Evolutionary conservation across 805 yeast genomes (phyloP).

Genomic region (Danielozyma ontarioensis): DNA sequence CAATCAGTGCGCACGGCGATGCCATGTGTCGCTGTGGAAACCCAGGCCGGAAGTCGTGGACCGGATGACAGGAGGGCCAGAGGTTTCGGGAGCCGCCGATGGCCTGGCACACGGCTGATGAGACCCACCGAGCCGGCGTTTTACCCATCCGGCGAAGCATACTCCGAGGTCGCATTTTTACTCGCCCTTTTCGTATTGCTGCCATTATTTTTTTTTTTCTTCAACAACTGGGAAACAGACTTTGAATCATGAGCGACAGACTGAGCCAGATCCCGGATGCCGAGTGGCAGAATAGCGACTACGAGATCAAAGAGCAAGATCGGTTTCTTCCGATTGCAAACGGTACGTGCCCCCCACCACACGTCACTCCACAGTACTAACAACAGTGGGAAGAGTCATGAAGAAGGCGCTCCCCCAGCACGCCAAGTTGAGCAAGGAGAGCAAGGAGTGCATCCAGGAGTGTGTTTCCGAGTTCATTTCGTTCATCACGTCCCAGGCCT

Average conservation of each 20-base stretch:
- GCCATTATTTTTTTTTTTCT: too few species aligned
- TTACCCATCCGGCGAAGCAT: not conserved
- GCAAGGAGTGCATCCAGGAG: conserved; percentile 73
- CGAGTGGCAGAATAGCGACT: conserved; percentile 24
- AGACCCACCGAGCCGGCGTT: too few species aligned
- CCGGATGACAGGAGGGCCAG: too few species aligned
- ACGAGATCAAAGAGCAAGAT: conserved; percentile 42
- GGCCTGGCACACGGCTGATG: too few species aligned
- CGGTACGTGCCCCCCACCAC: conserved; percentile 18
- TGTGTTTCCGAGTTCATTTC: conserved; percentile 66
- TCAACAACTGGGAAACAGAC: too few species aligned
- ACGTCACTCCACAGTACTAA: conserved; percentile 1
- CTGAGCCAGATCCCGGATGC: conserved; percentile 8
- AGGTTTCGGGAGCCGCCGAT: too few species aligned
- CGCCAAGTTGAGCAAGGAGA: conserved; percentile 75
- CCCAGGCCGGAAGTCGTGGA: too few species aligned
- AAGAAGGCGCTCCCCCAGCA: conserved; percentile 65
- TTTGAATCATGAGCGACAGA: too few species aligned
- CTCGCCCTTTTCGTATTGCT: too few species aligned
- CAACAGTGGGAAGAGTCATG: conserved; percentile 63
- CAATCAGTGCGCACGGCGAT: too few species aligned
- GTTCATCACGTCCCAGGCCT: conserved; percentile 60
- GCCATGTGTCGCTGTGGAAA: too few species aligned
- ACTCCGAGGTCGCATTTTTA: not conserved
- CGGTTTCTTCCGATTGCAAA: conserved; percentile 41